Evolutionary conservation across 164 flowering plant genomes (phyloP), one percentile per base, ranked within the genome.

Genomic region (Nymphaea colorata): DNA sequence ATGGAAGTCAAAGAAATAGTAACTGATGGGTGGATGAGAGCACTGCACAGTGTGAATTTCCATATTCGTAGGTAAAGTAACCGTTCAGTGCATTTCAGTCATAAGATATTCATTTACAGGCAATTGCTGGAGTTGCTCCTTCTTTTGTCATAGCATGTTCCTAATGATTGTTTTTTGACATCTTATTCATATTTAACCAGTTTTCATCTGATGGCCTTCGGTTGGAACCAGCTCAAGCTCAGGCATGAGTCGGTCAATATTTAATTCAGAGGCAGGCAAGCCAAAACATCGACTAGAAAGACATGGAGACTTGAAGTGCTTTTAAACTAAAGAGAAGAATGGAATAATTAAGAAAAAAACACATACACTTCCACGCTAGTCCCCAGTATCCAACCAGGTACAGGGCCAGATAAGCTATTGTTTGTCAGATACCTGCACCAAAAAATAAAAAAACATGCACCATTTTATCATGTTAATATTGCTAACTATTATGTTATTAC

Each of bases 341-440:
- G 66, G 66, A 36, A 45, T 43, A 25, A 6, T 66, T 69, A 67
- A 60, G 62, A 51, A 68, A 59, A 68, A 11, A 41, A 65, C 68
- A 69, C 88, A 59, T 82, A 89, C 96, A 67, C 78, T 73, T 80
- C 81, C 71, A 85, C 86, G 78, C 80, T 85, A 60, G 84, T 80
- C 70, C 68, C 67, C 42, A 80, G 61, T 51, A 87, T 67, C 85
- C 83, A 86, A 44, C 14, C 69, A 14, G 96, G 96, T 67, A 89
- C 61, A 25, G 67, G 55, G 70, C 96, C 96, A 64, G 79, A 78
- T 53, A 89, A 85, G 70, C 72, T 79, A 73, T 89, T 89, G 69
- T 82, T 83, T 42, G 93, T 85, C 75, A 89, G 78, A 69, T 77
- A 89, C 71, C 96, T 89, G 53, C 42, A 63, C 43, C 17, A 67